Conservation (phyloP, 2,329 filamentous ascomycete species). For the Pseudogymnoascus verrucosus region DNA sequence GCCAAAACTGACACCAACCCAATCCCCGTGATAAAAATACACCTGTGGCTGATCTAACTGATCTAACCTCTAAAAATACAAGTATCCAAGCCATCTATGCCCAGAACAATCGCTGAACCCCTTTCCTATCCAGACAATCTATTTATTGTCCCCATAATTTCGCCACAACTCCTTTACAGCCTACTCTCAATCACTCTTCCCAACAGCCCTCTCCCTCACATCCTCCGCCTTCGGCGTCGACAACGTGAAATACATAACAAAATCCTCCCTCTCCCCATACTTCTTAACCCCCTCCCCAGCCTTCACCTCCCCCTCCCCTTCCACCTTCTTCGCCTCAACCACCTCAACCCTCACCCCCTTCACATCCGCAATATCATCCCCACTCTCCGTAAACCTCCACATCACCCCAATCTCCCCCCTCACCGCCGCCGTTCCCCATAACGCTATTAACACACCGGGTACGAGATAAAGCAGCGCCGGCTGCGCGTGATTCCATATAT, state of each 20-base stretch:
- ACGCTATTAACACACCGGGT: constrained; percentile 65
- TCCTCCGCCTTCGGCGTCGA: not conserved
- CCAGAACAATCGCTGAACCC: not conserved
- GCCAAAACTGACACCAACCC: not conserved
- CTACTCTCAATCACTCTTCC: not conserved
- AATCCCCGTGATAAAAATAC: not conserved
- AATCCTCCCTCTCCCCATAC: not conserved
- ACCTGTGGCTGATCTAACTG: not conserved
- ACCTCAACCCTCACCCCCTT: constrained; percentile 14
- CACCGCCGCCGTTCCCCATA: constrained; percentile 66
- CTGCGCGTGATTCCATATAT: constrained; percentile 73
- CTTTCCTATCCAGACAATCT: not conserved
- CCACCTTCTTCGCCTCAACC: constrained; percentile 12
- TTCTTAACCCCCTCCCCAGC: constrained; percentile 9
- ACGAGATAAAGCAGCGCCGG: constrained; percentile 90
- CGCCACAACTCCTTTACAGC: not conserved
- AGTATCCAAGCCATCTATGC: not conserved
- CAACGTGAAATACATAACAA: not conserved
- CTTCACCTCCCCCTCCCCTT: constrained; percentile 10
- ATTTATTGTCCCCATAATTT: not conserved
- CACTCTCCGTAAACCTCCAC: constrained; percentile 76
- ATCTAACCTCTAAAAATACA: not conserved
- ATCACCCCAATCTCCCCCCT: constrained; percentile 67
- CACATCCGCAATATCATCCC: constrained; percentile 20
- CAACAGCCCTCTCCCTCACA: not conserved